Evolutionary conservation across 257 asterid genomes (phyloP), one percentile per base, ranked within the genome.

Genomic region (Rubia yunnanensis): DNA sequence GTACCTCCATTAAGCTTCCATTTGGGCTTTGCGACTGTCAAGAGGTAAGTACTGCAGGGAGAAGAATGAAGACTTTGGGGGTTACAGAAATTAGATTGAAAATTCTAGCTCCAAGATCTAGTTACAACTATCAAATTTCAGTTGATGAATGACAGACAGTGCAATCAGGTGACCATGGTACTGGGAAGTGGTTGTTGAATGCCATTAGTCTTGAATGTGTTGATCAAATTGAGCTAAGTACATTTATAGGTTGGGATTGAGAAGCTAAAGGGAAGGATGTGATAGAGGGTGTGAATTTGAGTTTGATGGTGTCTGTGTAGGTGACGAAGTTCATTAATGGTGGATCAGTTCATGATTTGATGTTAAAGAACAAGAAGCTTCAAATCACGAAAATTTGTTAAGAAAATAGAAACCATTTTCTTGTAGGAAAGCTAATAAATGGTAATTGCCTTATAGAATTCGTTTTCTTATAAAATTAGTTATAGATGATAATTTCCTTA

Each of bases 101-200:
- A 84, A 73, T 78, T 59, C 63, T 10, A 82, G 80, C 60, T 72
- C 81, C 2, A 85, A 78, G 70, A 52, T 83, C 58, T 87, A 80
- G 72, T 67, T 92, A 70, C 71, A 55, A 50, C 27, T 79, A 71
- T 97, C 97, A 78, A 28, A 94, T 85, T 66, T 82, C 99, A 14
- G 96, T 94, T 66, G 88, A 90, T 62, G 96, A 88, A 73, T 94
- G 99, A 96, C 99, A 94, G 75, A 94, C 99, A 0, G 86, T 90
- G 68, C 78, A 77, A 72, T 82, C 95, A 35, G 95, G 95, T 18
- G 84, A 77, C 60, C 79, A 78, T 28, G 88, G 71, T 73, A 82
- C 86, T 17, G 89, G 90, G 52, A 84, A 78, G 71, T 94, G 95
- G 96, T 68, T 92, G 74, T 58, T 94, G 83, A 82, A 69, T 73